Evolutionary conservation across 208 protist species (phyloP).

Genomic region (Trypanosoma mega): DNA sequence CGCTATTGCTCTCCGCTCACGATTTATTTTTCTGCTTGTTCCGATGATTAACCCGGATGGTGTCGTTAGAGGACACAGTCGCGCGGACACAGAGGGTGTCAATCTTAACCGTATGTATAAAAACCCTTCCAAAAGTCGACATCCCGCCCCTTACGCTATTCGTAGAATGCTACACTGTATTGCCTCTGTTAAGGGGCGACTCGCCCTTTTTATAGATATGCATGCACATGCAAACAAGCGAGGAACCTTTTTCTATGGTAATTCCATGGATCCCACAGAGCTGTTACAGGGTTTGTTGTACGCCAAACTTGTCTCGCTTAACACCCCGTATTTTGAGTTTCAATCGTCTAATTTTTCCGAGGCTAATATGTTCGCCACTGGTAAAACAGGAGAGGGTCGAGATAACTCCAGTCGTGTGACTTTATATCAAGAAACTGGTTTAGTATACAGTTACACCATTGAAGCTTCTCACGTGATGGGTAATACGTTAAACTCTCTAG

Average conservation of each 20-base stretch:
- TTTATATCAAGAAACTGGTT: slow-evolving; percentile 69
- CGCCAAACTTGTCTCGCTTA: slow-evolving; percentile 85
- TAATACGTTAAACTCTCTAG: slow-evolving; percentile 52
- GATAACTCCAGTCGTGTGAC: slow-evolving; percentile 90
- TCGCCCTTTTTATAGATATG: slow-evolving; percentile 92
- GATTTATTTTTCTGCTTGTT: slow-evolving; percentile 90
- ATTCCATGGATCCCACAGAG: slow-evolving; percentile 61
- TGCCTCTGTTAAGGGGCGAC: slow-evolving; percentile 22
- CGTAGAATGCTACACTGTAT: slow-evolving; percentile 52
- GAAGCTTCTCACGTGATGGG: slow-evolving; percentile 90
- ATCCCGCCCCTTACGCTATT: slow-evolving; percentile 83
- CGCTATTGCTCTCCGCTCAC: slow-evolving; percentile 70
- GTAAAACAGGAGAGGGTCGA: slow-evolving; percentile 87
- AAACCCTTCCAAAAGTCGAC: slow-evolving; percentile 53
- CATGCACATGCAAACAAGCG: slow-evolving; percentile 94
- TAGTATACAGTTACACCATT: slow-evolving; percentile 90
- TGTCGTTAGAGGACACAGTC: slow-evolving; percentile 90
- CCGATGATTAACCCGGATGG: slow-evolving; percentile 96
- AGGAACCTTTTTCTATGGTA: slow-evolving; percentile 95
- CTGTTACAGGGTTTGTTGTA: slow-evolving; percentile 88
- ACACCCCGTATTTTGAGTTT: slow-evolving; percentile 93
- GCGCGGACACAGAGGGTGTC: slow-evolving; percentile 86
- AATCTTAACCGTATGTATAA: slow-evolving; percentile 95
- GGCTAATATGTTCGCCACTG: slow-evolving; percentile 88
- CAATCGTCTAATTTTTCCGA: slow-evolving; percentile 90